Conservation (phyloP, 805 yeast genomes). For the Pichia eremophila region DNA sequence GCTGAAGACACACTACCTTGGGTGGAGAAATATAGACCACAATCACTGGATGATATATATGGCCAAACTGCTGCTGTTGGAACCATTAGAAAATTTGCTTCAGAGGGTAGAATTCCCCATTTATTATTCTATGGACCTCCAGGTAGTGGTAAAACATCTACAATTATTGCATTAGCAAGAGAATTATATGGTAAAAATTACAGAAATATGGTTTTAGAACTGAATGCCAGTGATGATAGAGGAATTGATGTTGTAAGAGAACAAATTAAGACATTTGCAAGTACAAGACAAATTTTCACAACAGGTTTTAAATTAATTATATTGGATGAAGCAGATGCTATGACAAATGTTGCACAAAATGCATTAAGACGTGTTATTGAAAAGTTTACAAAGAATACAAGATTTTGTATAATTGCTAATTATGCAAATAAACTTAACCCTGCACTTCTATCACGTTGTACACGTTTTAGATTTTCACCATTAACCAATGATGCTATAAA, state of each 20-base stretch:
- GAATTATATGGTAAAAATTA: constrained; percentile 79
- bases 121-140: constrained; percentile 92
- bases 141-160: constrained; percentile 88
- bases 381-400: constrained; percentile 86
- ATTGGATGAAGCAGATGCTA: constrained; percentile 95
- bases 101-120: constrained; percentile 81
- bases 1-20: constrained; percentile 50
- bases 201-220: constrained; percentile 82
- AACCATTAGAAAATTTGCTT: constrained; percentile 78
- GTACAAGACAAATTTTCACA: constrained; percentile 86
- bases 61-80: constrained; percentile 84
- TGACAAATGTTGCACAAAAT: constrained; percentile 81
- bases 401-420: constrained; percentile 92
- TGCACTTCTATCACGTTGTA: constrained; percentile 88
- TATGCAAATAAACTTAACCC: constrained; percentile 94
- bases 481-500: constrained; percentile 57
- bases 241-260: constrained; percentile 98
- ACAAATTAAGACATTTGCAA: constrained; percentile 92
- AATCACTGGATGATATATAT: constrained; percentile 71
- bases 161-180: constrained; percentile 76
- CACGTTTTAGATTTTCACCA: constrained; percentile 89
- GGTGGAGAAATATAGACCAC: constrained; percentile 96
- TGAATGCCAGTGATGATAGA: constrained; percentile 95
- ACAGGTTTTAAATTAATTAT: constrained; percentile 81
- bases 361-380: constrained; percentile 80